phyloP scores from a whole-genome alignment of 1,284 basidiomycete genomes.

The Farysia itapuensis region DNA sequence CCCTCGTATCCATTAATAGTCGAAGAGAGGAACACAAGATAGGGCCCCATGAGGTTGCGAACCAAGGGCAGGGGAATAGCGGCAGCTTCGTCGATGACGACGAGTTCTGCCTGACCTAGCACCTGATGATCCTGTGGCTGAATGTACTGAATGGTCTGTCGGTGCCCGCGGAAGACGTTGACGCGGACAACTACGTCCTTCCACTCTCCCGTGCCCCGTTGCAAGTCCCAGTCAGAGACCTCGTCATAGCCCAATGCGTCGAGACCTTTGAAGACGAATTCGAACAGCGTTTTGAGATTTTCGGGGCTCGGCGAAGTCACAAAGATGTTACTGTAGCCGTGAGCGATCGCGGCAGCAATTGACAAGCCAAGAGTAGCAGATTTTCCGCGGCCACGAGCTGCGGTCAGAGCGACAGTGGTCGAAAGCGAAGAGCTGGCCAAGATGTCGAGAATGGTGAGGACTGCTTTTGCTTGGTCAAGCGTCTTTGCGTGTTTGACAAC shows the following conservation, averaged over 20 bases:
- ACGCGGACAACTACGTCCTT: constrained; percentile 94
- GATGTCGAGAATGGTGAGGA: constrained; percentile 56
- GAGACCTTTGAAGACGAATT: constrained; percentile 96
- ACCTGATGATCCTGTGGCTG: constrained; percentile 97
- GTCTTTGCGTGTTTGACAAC: constrained; percentile 91
- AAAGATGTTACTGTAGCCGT: constrained; percentile 97
- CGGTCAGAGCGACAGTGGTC: constrained; percentile 92
- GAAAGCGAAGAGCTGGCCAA: constrained; percentile 67
- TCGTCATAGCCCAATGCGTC: constrained; percentile 95
- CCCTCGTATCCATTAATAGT: constrained; percentile 99
- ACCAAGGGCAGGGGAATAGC: constrained; percentile 96
- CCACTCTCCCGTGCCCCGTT: constrained; percentile 93
- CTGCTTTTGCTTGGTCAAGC: constrained; percentile 70
- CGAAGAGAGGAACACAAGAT: constrained; percentile 96
- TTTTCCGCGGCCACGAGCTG: constrained; percentile 92
- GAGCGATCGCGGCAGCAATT: constrained; percentile 86
- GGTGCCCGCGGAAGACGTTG: constrained; percentile 75
- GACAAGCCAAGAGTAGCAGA: constrained; percentile 92
- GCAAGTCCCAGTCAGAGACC: constrained; percentile 94
- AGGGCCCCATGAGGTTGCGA: constrained; percentile 90
- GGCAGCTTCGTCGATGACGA: constrained; percentile 97
- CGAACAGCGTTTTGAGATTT: constrained; percentile 96
- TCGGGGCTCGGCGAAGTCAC: constrained; percentile 97
- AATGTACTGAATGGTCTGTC: constrained; percentile 69
- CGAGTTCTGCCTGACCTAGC: constrained; percentile 93